These are phyloP conservation scores for Trichophaea hybrida DNA, from an alignment of 2,329 filamentous ascomycete genomes.

Conservation along the genomic window DNA sequence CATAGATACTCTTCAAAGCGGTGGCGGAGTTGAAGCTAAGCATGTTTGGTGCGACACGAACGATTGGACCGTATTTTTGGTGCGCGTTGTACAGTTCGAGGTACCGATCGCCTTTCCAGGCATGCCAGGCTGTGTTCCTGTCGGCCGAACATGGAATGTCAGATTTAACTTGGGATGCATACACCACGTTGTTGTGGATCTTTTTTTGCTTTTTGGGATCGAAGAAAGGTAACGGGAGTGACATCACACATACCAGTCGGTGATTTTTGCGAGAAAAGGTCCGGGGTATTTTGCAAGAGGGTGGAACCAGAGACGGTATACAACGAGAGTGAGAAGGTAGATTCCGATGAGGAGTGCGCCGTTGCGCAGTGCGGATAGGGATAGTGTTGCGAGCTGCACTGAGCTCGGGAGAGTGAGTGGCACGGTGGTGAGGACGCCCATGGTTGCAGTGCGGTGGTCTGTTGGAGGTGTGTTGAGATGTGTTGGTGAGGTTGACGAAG, in stretches of 20 bases:
- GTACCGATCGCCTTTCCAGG: constrained; percentile 59
- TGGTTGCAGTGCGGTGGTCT: background rate
- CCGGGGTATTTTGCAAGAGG: constrained; percentile 51
- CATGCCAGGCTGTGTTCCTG: constrained; percentile 45
- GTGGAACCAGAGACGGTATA: constrained; percentile 48
- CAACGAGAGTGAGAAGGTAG: constrained; percentile 9
- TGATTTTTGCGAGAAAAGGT: constrained; percentile 48
- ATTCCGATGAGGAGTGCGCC: constrained; percentile 25
- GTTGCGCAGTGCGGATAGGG: background rate
- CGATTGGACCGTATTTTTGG: constrained; percentile 47
- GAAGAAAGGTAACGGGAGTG: background rate
- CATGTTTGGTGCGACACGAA: constrained; percentile 27
- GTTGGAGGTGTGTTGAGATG: too few relatives aligned
- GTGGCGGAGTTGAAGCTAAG: constrained; percentile 61
- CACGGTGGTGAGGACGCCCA: background rate
- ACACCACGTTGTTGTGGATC: background rate
- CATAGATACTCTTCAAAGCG: constrained; percentile 53
- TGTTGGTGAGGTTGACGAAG: too few relatives aligned
- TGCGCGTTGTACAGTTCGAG: constrained; percentile 59
- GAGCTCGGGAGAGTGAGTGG: background rate
- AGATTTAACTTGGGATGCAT: too few relatives aligned
- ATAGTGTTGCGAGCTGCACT: background rate
- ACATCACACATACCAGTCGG: constrained; percentile 32
- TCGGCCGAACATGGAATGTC: background rate
- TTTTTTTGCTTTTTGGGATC: background rate